phyloP scores from a whole-genome alignment of 345 rosid genomes.

The Populus nigra region DNA sequence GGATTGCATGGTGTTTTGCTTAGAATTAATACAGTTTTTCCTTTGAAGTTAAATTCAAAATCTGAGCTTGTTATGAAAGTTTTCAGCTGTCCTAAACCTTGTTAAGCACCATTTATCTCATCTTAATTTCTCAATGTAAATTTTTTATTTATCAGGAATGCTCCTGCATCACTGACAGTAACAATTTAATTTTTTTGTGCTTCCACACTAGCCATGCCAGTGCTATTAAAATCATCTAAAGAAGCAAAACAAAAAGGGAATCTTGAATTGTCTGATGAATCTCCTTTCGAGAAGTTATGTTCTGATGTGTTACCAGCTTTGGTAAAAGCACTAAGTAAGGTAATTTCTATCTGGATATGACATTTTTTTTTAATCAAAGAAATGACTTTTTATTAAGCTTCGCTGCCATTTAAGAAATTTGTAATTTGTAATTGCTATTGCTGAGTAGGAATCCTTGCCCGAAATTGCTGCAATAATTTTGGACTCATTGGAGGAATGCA shows the following conservation, averaged over 20 bases:
- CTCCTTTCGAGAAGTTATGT: conserved; percentile 1
- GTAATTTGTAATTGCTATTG: background rate
- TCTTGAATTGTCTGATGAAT: background rate
- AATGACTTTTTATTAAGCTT: background rate
- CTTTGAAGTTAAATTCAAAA: background rate
- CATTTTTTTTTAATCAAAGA: background rate
- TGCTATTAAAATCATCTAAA: conserved; percentile 9
- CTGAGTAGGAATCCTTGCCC: background rate
- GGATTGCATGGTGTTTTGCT: background rate
- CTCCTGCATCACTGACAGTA: background rate
- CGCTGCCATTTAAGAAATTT: background rate
- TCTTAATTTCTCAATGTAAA: background rate
- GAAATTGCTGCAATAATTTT: conserved; percentile 2
- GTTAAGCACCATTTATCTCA: background rate
- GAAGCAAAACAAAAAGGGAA: conserved; percentile 6
- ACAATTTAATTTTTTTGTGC: background rate
- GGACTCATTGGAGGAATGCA: conserved; percentile 10
- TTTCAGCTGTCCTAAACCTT: background rate
- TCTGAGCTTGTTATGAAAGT: background rate
- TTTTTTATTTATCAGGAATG: background rate
- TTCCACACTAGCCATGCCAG: conserved; percentile 18
- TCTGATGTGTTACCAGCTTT: conserved; percentile 1
- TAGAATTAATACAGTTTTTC: background rate
- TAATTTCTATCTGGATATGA: background rate
- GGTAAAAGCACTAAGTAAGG: conserved; percentile 17